Evolutionary conservation across 2,329 filamentous ascomycete species (phyloP).

Genomic region (Aspergillus sergii): DNA sequence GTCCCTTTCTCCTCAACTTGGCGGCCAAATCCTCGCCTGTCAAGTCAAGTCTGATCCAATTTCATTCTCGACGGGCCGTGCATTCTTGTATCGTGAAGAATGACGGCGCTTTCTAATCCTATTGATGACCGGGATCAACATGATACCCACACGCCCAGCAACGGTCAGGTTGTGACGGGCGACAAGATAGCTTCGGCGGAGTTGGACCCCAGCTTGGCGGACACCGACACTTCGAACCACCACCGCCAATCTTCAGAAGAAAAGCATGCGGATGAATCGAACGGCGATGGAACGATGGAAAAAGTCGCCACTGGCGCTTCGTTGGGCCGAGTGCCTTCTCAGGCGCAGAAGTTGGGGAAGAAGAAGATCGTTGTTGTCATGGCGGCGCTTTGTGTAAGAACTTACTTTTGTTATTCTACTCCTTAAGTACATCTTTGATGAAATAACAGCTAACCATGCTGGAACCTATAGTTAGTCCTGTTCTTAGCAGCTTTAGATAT

Average conservation of each 20-base stretch:
- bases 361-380: conserved; percentile 46
- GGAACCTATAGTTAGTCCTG: conserved; percentile 52
- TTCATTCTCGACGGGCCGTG: background rate
- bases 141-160: background rate
- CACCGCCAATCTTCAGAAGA: conserved; percentile 5
- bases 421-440: background rate
- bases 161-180: background rate
- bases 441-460: conserved; percentile 2
- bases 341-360: conserved; percentile 42
- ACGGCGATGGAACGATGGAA: conserved; percentile 20
- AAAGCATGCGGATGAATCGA: background rate
- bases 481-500: conserved; percentile 65
- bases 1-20: background rate
- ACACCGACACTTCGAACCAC: conserved; percentile 9
- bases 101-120: conserved; percentile 1
- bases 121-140: background rate
- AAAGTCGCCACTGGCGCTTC: conserved; percentile 23
- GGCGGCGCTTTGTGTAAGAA: conserved; percentile 43
- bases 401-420: background rate
- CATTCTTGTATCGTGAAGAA: background rate
- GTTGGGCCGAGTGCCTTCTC: conserved; percentile 38
- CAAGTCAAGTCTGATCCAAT: background rate
- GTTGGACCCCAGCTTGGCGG: conserved; percentile 2
- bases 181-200: conserved; percentile 4
- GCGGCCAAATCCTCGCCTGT: background rate